Base-by-base conservation (phyloP, 306 rosid genomes). In the Herpetospermum pedunculosum region DNA sequence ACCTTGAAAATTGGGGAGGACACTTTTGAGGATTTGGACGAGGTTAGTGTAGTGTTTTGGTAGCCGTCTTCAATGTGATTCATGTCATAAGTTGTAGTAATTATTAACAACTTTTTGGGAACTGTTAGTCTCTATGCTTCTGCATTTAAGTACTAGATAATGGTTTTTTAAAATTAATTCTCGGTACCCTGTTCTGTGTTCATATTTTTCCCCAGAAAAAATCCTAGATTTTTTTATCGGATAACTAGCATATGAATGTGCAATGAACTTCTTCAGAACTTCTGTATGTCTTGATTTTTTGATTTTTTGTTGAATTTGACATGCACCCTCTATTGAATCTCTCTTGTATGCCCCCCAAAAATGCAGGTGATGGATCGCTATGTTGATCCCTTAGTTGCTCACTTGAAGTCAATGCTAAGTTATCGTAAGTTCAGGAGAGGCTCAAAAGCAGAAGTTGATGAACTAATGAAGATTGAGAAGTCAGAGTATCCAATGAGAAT, bases 11-110 rank as follows among this genome's bases (percentile, higher is more conserved):
- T 91, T 79, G 99, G 99, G 59, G 99, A 94, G 76, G 99, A 94
- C 85, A 91, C 96, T 74, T 94, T 94, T 76, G 99, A 94, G 85
- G 99, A 94, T 82, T 81, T 94, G 77, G 99, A 94, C 67, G 99
- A 94, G 97, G 99, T 94, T 35, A 78, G 88, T 75, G 29, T 74
- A 14, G 26, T 32, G 7, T 74, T 53, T 18, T n/a, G 57, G 44
- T 74, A 29, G 40, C 40, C 13, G 11, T 26, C n/a, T 68, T 23
- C 41, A 70, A 69, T 69, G 55, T 69, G 40, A 69, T 70, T 29
- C 28, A 18, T 28, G 38, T 46, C 74, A 16, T 28, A 25, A 68
- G 54, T 14, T 43, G n/a, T 13, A 21, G 52, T 12, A 23, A 29
- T 25, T 68, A 29, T 48, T 28, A 16, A 44, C 11, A 7, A 18